These are phyloP conservation scores for Blepharisma japonicum DNA, from an alignment of 73 alveolate species.

Conservation along the genomic window DNA sequence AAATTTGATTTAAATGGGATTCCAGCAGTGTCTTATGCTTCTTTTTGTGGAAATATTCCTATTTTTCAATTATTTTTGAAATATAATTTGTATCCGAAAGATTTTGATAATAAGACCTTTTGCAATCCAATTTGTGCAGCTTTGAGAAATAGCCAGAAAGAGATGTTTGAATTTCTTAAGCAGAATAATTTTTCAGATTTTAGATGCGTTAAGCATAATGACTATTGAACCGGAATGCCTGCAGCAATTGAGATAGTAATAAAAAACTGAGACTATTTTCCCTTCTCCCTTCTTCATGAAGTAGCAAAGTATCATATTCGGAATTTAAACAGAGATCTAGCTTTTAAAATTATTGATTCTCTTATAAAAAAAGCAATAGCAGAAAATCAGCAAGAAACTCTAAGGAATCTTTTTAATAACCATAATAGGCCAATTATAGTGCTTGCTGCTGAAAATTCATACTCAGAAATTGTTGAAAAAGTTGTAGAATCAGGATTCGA, in stretches of 20 bases:
- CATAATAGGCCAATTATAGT: neutral
- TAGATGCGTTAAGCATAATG: neutral
- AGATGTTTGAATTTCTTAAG: neutral
- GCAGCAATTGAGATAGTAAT: no score
- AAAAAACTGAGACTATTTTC: no score
- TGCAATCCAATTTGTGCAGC: slow-evolving; percentile 24
- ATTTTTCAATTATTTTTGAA: neutral
- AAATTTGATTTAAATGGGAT: no score
- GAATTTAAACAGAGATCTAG: neutral
- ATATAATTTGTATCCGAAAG: neutral
- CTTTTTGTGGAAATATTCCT: neutral
- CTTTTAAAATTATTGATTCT: slow-evolving; percentile 1
- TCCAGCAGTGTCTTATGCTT: slow-evolving; percentile 9
- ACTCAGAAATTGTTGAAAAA: neutral
- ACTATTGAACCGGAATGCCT: no score
- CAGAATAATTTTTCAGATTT: neutral
- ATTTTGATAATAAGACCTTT: neutral
- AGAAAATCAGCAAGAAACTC: neutral
- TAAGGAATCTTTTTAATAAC: neutral
- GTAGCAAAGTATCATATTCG: slow-evolving; percentile 10
- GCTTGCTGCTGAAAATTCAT: neutral
- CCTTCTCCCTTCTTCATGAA: neutral
- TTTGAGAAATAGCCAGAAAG: neutral
- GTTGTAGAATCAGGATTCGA: neutral
- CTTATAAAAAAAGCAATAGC: neutral